A percentile compares a stretch with the other conserved stretches of the same genome.
Conservation (phyloP, 306 rosid species). For the Cucumis melo region DNA sequence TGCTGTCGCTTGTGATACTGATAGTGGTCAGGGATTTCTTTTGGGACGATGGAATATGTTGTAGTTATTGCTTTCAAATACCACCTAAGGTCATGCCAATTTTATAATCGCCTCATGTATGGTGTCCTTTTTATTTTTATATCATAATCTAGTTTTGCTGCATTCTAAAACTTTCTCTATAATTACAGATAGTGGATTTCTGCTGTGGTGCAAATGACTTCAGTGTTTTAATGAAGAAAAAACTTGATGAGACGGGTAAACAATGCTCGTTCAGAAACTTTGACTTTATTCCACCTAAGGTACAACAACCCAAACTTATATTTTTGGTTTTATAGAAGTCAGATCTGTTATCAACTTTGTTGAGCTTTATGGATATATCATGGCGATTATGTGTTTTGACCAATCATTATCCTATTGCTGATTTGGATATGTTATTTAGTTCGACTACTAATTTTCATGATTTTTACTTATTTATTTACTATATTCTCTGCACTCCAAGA, state of each 20-base stretch:
- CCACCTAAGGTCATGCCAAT: neutral
- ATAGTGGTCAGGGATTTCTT: neutral
- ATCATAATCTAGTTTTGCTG: slow-evolving; percentile 15
- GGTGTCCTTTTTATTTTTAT: neutral
- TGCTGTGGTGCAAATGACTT: slow-evolving; percentile 93
- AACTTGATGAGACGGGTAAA: slow-evolving; percentile 71
- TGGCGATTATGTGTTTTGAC: neutral
- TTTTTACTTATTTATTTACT: neutral
- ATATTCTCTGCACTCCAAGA: neutral
- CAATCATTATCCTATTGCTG: neutral
- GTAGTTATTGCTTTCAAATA: neutral
- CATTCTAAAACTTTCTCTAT: slow-evolving; percentile 3
- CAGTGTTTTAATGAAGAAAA: slow-evolving; percentile 67
- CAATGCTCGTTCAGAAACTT: slow-evolving; percentile 56
- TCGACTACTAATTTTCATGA: neutral
- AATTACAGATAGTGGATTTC: slow-evolving; percentile 83
- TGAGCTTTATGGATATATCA: neutral
- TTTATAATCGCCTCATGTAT: neutral
- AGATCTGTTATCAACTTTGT: neutral
- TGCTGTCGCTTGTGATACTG: neutral
- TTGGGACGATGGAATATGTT: neutral
- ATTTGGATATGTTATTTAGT: neutral
- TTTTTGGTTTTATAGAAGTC: neutral
- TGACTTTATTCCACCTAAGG: slow-evolving; percentile 82
- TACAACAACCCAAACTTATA: slow-evolving; percentile 3